Base-by-base conservation (phyloP, 1,284 basidiomycete species). In the Rhodotorula glutinis region DNA sequence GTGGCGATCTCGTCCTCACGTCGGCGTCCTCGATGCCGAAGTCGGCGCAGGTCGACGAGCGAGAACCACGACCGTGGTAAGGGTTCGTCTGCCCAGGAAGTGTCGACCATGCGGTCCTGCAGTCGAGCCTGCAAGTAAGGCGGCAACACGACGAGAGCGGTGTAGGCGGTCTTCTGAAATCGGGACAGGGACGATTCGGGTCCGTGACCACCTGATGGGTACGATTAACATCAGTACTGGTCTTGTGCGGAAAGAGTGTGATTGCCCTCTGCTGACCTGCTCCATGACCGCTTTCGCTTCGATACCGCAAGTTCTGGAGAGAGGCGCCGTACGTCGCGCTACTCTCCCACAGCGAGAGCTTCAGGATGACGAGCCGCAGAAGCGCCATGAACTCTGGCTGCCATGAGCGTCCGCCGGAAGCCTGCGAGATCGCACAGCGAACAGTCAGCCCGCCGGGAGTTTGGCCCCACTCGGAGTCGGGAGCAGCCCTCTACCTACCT, bases 241-340 rank as follows among this genome's bases (percentile, higher is more conserved):
- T 21, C n/a, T n/a, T n/a, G n/a, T n/a, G n/a, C n/a, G n/a, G n/a
- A n/a, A n/a, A n/a, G n/a, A n/a, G n/a, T n/a, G n/a, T n/a, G n/a
- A n/a, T n/a, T n/a, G n/a, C 4, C 17, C 9, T 13, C 33, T 10
- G 25, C 21, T 19, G 3, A n/a, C n/a, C 16, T 51, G n/a, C 13
- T 7, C 25, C 27, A 11, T 44, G 25, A 11, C 49, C 25, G 49
- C 16, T 14, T 62, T 79, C 78, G 70, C 79, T 77, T 9, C 79
- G 73, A 65, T 82, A 79, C 33, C 79, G 79, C 43, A 98, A 82
- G 69, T 92, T 93, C 79, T 98, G 94, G 9, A 98, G 82, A 76
- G 87, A 88, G 17, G 92, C 89, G 46, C 95, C 95, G 75, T 98
- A 98, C 57, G 89, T 92, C 23, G 91, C 86, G 10, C 88, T 87